Base-by-base conservation (phyloP, 225 moss, liverwort and hornwort species). In the Marchantia paleacea region DNA sequence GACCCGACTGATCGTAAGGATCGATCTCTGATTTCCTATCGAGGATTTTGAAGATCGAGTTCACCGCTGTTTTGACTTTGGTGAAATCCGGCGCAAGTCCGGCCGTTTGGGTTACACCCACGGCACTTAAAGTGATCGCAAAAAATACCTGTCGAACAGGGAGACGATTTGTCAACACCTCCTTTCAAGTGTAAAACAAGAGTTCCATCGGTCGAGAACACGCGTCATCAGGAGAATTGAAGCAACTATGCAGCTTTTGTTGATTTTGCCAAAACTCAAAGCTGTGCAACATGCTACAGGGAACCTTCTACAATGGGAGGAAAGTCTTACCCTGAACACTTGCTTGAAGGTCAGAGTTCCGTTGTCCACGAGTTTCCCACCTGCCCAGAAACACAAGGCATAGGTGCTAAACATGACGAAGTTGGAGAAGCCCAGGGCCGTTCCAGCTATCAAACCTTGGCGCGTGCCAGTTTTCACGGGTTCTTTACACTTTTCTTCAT, bases 1-100 rank as follows among this genome's bases (percentile, higher is more conserved):
- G 85, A 52, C 90, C 90, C 8, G 88, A 83, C 49, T 52, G 71
- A 49, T 86, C 89, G 28, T 75, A 82, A 25, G 90, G 90, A 73
- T 94, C 91, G 24, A 91, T 92, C 26, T 73, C 73, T 7, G 94
- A 92, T 77, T 89, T 86, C 39, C 92, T 82, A 81, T 94, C 92
- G 7, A 94, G 87, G 66, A 92, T 66, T 52, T 82, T 84, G 64
- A 94, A 94, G 20, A 94, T 86, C 51, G 94, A 94, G 54, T 88
- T 88, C 0, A 90, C 74, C 74, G 91, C 92, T 51, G 85, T 73
- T 85, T 92, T 92, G 69, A 87, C 89, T 82, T 92, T 94, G 71
- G 88, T 80, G 71, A 94, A 28, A 81, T 94, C 94, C 26, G 94
- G 94, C 62, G 88, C 79, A 71, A 91, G 52, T 55, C 87, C 47